Percentiles rank a stretch among this genome's conserved stretches.
Conservation (phyloP, 257 asterid genomes). For the Solanum phureja region DNA sequence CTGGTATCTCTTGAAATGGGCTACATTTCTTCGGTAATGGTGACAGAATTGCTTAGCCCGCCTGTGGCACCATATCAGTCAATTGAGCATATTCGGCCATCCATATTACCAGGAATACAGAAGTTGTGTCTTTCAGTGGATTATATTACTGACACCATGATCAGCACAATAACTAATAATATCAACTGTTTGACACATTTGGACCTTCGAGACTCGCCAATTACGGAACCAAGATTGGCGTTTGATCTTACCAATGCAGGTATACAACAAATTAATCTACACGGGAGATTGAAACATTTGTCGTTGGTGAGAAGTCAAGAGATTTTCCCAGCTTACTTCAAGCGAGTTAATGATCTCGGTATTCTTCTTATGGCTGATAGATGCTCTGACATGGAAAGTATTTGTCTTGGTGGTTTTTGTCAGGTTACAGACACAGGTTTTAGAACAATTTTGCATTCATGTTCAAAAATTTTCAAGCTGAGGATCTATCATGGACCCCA, state of each 20-base stretch:
- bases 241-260: slow-evolving; percentile 90
- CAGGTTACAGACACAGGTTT: slow-evolving; percentile 93
- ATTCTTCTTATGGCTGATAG: slow-evolving; percentile 93
- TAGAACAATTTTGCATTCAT: slow-evolving; percentile 78
- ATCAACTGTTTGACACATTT: slow-evolving; percentile 60
- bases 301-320: slow-evolving; percentile 83
- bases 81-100: slow-evolving; percentile 22
- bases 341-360: slow-evolving; percentile 93
- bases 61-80: slow-evolving; percentile 38
- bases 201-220: slow-evolving; percentile 91
- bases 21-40: slow-evolving; percentile 78
- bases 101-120: slow-evolving; percentile 58
- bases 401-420: slow-evolving; percentile 88
- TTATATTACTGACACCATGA: slow-evolving; percentile 85
- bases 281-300: slow-evolving; percentile 84
- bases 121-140: slow-evolving; percentile 78
- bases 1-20: slow-evolving; percentile 82
- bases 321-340: slow-evolving; percentile 64
- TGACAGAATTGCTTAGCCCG: slow-evolving; percentile 73
- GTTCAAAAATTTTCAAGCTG: slow-evolving; percentile 60
- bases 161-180: slow-evolving; percentile 48
- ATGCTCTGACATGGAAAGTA: slow-evolving; percentile 85
- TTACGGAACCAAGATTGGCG: slow-evolving; percentile 74
- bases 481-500: slow-evolving; percentile 72
- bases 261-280: slow-evolving; percentile 73